phyloP scores from a whole-genome alignment of 1,284 basidiomycete species.

The Sporisorium scitamineum region DNA sequence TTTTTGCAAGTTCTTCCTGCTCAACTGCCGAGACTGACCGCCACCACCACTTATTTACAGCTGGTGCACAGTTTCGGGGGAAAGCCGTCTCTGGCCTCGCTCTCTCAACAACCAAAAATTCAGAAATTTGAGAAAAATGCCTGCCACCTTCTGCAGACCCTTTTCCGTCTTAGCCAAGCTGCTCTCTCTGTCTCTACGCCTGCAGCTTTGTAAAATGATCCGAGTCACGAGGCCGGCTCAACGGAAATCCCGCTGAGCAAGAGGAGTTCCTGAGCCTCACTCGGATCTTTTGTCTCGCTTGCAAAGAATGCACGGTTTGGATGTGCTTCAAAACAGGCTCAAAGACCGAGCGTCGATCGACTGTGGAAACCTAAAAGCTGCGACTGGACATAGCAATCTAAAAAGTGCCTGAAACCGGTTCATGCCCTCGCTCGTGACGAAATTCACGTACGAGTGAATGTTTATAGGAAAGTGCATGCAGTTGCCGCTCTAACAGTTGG shows the following conservation, averaged over 20 bases:
- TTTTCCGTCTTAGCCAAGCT: not conserved
- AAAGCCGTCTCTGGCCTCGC: not conserved
- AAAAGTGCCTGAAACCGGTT: not conserved
- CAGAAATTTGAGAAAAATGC: not conserved
- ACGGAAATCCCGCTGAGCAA: not conserved
- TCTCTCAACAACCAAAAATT: not conserved
- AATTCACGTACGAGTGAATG: not conserved
- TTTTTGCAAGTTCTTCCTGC: not conserved
- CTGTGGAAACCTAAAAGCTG: too few relatives aligned
- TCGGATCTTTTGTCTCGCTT: too few relatives aligned
- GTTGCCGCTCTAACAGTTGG: not conserved
- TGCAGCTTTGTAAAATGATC: not conserved
- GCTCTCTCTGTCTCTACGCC: too few relatives aligned
- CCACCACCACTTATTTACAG: too few relatives aligned
- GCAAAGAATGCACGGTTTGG: too few relatives aligned
- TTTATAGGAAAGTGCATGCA: too few relatives aligned
- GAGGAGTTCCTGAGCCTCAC: too few relatives aligned
- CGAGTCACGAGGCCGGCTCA: not conserved
- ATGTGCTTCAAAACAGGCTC: too few relatives aligned
- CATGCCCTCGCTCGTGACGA: not conserved
- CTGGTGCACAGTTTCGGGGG: too few relatives aligned
- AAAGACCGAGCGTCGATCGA: too few relatives aligned
- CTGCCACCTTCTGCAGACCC: not conserved
- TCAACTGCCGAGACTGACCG: too few relatives aligned
- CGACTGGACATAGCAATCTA: not conserved